phyloP scores from a whole-genome alignment of 2,329 filamentous ascomycete genomes.

The Neocucurbitaria cava region DNA sequence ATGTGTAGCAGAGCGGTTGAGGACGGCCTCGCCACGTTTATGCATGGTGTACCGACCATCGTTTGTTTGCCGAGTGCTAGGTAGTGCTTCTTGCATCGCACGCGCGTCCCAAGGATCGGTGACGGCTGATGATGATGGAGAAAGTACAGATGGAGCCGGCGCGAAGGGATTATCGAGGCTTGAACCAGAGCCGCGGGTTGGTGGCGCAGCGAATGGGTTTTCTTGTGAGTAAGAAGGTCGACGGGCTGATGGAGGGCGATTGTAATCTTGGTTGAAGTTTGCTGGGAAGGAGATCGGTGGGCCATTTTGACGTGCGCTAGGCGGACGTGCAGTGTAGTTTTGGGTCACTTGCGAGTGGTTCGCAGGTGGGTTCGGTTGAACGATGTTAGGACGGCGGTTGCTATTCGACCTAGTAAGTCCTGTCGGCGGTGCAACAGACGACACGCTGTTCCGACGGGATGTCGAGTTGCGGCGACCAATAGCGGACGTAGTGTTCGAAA shows the following conservation, averaged over 20 bases:
- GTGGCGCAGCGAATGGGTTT: conserved; percentile 25
- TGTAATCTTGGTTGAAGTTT: conserved; percentile 18
- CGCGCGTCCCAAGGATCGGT: conserved; percentile 37
- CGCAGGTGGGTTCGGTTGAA: conserved; percentile 28
- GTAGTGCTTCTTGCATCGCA: conserved; percentile 24
- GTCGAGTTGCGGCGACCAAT: conserved; percentile 23
- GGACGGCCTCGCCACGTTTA: conserved; percentile 20
- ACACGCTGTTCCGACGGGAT: conserved; percentile 30
- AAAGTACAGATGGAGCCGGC: conserved; percentile 3
- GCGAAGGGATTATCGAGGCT: conserved; percentile 23
- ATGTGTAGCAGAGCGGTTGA: conserved; percentile 10
- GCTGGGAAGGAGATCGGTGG: conserved; percentile 27
- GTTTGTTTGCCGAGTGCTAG: conserved; percentile 11
- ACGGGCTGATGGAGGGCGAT: conserved; percentile 29
- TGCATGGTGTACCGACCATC: conserved; percentile 17
- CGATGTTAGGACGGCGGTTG: conserved; percentile 30
- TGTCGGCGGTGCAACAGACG: conserved; percentile 16
- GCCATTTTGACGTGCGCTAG: conserved; percentile 24
- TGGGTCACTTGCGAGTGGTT: conserved; percentile 17
- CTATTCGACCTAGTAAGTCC: conserved; percentile 23
- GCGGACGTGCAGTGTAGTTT: conserved; percentile 20
- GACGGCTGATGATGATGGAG: conserved; percentile 1
- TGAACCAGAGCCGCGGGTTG: conserved; percentile 10
- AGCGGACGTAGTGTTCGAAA: conserved; percentile 9
- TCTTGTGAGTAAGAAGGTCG: conserved; percentile 27